Evolutionary conservation across 345 rosid species (phyloP).

Genomic region (Ceriops decandra): DNA sequence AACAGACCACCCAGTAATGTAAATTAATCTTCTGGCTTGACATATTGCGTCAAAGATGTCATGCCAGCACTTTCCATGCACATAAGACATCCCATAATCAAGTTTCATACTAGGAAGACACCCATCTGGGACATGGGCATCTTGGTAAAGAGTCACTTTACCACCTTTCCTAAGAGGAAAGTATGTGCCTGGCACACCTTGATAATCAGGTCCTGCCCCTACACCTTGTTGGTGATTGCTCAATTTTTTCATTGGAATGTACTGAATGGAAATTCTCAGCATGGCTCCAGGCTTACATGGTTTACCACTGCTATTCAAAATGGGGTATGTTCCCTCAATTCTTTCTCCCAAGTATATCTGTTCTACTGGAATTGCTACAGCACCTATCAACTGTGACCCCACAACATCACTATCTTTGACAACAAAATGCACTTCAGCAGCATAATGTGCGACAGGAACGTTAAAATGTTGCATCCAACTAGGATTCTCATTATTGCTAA

Average conservation of each 20-base stretch:
- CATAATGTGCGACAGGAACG: slow-evolving; percentile 82
- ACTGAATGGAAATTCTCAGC: slow-evolving; percentile 69
- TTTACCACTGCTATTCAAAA: slow-evolving; percentile 55
- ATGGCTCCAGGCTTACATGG: slow-evolving; percentile 80
- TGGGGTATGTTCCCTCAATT: slow-evolving; percentile 63
- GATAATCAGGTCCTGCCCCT: slow-evolving; percentile 78
- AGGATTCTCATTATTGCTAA: slow-evolving; percentile 81
- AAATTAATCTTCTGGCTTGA: slow-evolving; percentile 73
- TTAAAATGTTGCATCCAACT: slow-evolving; percentile 82
- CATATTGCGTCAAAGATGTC: slow-evolving; percentile 83
- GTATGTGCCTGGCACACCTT: slow-evolving; percentile 90
- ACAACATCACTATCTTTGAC: slow-evolving; percentile 89
- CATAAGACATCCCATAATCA: slow-evolving; percentile 58
- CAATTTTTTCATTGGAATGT: slow-evolving; percentile 59
- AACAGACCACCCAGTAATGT: slow-evolving; percentile 95
- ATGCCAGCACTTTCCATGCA: slow-evolving; percentile 84
- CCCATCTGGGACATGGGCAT: slow-evolving; percentile 90
- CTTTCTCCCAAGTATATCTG: slow-evolving; percentile 56
- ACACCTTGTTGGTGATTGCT: slow-evolving; percentile 70
- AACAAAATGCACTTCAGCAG: slow-evolving; percentile 78
- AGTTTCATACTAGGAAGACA: slow-evolving; percentile 60
- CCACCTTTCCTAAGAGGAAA: slow-evolving; percentile 90
- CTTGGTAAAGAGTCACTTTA: slow-evolving; percentile 83
- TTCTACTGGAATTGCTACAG: slow-evolving; percentile 77
- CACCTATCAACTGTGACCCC: slow-evolving; percentile 79